These are phyloP conservation scores for Fereydounia khargensis DNA, from an alignment of 1,284 basidiomycete genomes.

Conservation along the genomic window DNA sequence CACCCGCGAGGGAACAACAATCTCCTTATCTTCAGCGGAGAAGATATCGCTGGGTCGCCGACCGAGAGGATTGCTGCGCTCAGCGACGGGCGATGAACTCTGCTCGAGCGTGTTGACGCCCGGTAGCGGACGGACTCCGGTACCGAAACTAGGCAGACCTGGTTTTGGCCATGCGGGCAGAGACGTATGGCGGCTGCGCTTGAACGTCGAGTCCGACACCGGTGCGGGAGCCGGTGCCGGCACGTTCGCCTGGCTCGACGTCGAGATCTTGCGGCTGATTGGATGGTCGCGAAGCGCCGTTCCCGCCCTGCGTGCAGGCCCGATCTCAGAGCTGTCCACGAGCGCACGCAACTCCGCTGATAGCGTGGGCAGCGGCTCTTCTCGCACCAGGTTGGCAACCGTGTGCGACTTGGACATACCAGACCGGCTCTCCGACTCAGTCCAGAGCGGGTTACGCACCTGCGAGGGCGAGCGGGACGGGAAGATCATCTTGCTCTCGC, in stretches of 20 bases:
- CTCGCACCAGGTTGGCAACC: constrained; percentile 25
- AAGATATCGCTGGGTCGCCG: not conserved
- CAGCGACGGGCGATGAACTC: not conserved
- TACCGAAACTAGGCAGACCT: constrained; percentile 4
- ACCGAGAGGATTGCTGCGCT: not conserved
- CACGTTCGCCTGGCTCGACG: constrained; percentile 6
- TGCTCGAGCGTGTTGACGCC: not conserved
- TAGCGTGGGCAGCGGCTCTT: constrained; percentile 28
- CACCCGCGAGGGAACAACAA: constrained; percentile 21
- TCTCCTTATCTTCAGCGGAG: constrained; percentile 16
- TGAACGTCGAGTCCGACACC: too few relatives aligned
- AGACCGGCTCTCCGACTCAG: constrained; percentile 9
- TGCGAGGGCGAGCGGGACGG: constrained; percentile 22
- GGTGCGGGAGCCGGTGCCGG: constrained; percentile 1
- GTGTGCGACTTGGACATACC: constrained; percentile 16
- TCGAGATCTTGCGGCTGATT: constrained; percentile 24
- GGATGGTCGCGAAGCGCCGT: constrained; percentile 37
- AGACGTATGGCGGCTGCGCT: constrained; percentile 20
- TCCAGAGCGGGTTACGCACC: constrained; percentile 21
- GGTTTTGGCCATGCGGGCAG: constrained; percentile 30
- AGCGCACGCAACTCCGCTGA: constrained; percentile 39
- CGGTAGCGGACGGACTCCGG: not conserved
- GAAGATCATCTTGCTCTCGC: constrained; percentile 1
- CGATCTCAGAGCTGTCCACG: constrained; percentile 24
- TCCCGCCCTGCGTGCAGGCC: constrained; percentile 27